phyloP scores from a whole-genome alignment of 108 stramenopile genomes.

The Skeletonema costatum region DNA sequence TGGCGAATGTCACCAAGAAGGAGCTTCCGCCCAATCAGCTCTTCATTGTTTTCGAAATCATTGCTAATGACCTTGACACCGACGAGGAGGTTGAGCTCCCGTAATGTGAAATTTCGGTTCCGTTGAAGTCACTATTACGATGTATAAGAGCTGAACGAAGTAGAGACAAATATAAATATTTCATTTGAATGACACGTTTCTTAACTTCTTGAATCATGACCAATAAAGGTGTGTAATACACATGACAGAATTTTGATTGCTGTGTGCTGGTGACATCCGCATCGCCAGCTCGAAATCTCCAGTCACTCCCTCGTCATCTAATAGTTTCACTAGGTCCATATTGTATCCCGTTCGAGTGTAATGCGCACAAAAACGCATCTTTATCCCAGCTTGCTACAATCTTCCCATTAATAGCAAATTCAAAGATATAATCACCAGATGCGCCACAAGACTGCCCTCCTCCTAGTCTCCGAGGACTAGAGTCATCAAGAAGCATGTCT shows the following conservation, averaged over 20 bases:
- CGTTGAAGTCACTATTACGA: slow-evolving; percentile 38
- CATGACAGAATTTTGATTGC: slow-evolving; percentile 9
- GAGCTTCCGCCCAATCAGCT: slow-evolving; percentile 87
- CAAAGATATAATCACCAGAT: slow-evolving; percentile 26
- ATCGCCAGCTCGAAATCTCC: slow-evolving; percentile 45
- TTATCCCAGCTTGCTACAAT: slow-evolving; percentile 24
- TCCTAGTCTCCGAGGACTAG: slow-evolving; percentile 3
- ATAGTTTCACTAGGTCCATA: slow-evolving; percentile 31
- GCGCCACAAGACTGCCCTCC: slow-evolving; percentile 35
- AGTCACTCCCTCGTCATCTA: slow-evolving; percentile 37
- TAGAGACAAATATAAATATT: not conserved
- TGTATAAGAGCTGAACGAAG: not conserved
- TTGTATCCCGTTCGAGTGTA: slow-evolving; percentile 42
- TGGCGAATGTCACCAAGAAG: slow-evolving; percentile 89
- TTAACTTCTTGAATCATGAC: slow-evolving; percentile 5
- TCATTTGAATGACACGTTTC: not conserved
- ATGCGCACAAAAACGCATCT: slow-evolving; percentile 31
- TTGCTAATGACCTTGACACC: slow-evolving; percentile 89
- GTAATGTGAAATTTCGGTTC: slow-evolving; percentile 89
- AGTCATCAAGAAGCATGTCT: slow-evolving; percentile 17
- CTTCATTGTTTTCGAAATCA: slow-evolving; percentile 91
- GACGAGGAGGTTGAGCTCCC: slow-evolving; percentile 96
- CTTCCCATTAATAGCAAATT: slow-evolving; percentile 35
- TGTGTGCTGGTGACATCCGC: slow-evolving; percentile 5
- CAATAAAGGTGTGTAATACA: slow-evolving; percentile 33